A percentile compares a stretch with the other conserved stretches of the same genome.
These are phyloP conservation scores for Bidens hawaiensis DNA, from an alignment of 140 eudicot species.

Conservation along the genomic window DNA sequence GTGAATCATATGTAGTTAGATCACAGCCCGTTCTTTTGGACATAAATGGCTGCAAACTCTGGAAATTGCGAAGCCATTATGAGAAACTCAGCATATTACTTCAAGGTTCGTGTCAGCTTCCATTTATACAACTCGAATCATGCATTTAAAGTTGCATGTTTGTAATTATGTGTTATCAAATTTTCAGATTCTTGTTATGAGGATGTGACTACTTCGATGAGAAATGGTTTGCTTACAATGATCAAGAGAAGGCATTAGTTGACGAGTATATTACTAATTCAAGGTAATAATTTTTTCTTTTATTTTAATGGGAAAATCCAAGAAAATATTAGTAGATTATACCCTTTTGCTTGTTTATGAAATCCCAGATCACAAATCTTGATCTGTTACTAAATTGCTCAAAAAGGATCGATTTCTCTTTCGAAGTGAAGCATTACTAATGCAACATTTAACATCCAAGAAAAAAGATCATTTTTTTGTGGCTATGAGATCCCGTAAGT, in stretches of 20 bases:
- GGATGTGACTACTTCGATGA: conserved; percentile 23
- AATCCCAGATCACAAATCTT: neutral
- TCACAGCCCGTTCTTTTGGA: conserved; percentile 39
- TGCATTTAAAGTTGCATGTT: neutral
- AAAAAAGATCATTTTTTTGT: no score
- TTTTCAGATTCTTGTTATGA: conserved; percentile 32
- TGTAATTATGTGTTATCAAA: neutral
- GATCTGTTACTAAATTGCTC: neutral
- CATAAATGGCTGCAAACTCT: conserved; percentile 40
- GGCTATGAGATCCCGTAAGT: no score
- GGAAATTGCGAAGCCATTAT: conserved; percentile 42
- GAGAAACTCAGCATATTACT: conserved; percentile 28
- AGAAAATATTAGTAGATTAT: neutral
- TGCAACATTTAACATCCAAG: neutral
- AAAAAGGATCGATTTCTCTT: no score
- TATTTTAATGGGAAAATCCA: conserved; percentile 1
- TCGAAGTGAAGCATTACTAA: no score
- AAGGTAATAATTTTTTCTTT: conserved; percentile 22
- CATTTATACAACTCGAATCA: neutral
- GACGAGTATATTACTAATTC: conserved; percentile 26
- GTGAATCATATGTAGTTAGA: conserved; percentile 37
- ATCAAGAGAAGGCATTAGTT: conserved; percentile 36
- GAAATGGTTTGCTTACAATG: conserved; percentile 39
- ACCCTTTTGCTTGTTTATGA: conserved; percentile 12
- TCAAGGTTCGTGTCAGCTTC: conserved; percentile 38